Evolutionary conservation across 345 rosid genomes (phyloP), one percentile per base, ranked within the genome.

Genomic region (Acer saccharum): DNA sequence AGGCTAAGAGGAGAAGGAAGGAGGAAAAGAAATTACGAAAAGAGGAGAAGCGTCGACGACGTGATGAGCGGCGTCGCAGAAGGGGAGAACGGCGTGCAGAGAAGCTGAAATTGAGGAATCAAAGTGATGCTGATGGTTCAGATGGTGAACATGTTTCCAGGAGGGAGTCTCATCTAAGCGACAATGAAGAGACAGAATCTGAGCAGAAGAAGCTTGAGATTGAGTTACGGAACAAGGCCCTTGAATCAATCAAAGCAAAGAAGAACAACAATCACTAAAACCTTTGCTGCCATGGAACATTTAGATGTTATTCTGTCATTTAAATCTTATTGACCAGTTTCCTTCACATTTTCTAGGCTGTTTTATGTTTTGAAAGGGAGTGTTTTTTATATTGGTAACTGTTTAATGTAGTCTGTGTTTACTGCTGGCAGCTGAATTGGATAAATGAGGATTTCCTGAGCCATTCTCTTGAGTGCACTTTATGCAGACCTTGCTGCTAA

Each of bases 231-330:
- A 87, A 90, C 88, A 94, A 90, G 88, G 99, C 99, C 63, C 87
- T 97, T 0, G 98, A 97, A 81, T 87, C 97, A 52, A 80, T 92
- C 67, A 97, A 97, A 89, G 99, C 99, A 64, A 97, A 97, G 94
- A 97, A 89, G 92, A 92, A 90, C 80, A 83, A 81, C 61, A 84
- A 78, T 80, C 81, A 71, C 87, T 96, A 79, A 88, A 79, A 71
- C 58, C 69, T 48, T 81, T 81, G 65, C 70, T 78, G 75, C 71
- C 57, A 64, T 78, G 73, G 76, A 64, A 46, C 77, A 65, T 73
- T 68, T 23, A 74, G 60, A 67, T 78, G 71, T 69, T 81, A 74
- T 81, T 68, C 76, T 78, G 81, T 50, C 68, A 77, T 83, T 77
- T 73, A 73, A 16, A 29, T 73, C 54, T 66, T 71, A 78, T 74